These are phyloP conservation scores for Hordeum marinum DNA, from an alignment of 176 grass and related monocot species.

Conservation along the genomic window DNA sequence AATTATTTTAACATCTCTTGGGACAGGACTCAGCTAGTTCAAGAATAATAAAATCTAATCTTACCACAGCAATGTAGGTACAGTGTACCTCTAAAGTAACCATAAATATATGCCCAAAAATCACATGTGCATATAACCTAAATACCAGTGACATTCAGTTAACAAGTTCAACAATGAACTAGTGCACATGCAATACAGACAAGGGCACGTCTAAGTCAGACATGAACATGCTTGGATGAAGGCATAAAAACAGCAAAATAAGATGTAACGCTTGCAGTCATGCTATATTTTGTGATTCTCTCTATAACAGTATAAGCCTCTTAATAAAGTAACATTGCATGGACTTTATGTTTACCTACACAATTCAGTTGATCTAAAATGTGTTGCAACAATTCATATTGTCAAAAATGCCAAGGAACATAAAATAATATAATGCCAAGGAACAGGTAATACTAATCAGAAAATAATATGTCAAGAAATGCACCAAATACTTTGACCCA, in stretches of 20 bases:
- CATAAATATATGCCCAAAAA: not conserved
- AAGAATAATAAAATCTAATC: not conserved
- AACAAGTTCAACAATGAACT: not conserved
- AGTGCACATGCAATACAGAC: not conserved
- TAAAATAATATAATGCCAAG: not conserved
- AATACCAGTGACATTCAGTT: not conserved
- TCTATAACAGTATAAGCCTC: not conserved
- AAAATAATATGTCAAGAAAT: not conserved
- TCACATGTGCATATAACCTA: not conserved
- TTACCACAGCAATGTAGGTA: not conserved
- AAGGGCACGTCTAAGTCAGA: not conserved
- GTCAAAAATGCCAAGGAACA: not conserved
- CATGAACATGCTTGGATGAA: not conserved
- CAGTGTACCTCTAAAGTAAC: not conserved
- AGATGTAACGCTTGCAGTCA: not conserved
- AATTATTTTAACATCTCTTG: not conserved
- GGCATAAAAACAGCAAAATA: conserved; percentile 1
- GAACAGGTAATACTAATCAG: not conserved
- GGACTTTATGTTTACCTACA: not conserved
- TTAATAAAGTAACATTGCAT: conserved; percentile 9
- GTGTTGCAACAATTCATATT: not conserved
- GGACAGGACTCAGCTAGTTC: not conserved
- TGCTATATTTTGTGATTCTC: not conserved
- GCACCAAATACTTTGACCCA: not conserved
- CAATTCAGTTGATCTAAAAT: not conserved